Conservation (phyloP, 2,329 filamentous ascomycete genomes). For the Alternaria postmessia region DNA sequence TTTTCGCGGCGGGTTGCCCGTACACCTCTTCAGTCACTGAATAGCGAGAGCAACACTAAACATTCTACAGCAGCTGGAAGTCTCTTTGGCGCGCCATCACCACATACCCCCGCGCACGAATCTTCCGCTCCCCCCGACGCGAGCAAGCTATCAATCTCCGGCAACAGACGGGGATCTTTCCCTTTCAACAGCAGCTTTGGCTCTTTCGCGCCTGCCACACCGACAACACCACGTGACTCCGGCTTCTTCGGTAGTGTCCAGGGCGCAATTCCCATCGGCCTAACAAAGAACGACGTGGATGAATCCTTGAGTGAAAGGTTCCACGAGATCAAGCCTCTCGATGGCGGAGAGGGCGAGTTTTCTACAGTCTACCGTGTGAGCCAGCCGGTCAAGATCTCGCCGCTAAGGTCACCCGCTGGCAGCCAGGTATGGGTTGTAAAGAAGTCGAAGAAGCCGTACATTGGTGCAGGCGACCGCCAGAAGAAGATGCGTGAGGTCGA, state of each 20-base stretch:
- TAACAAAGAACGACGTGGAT: conserved; percentile 78
- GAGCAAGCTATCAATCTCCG: conserved; percentile 83
- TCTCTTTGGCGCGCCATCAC: conserved; percentile 69
- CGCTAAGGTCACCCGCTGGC: conserved; percentile 32
- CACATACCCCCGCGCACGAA: conserved; percentile 78
- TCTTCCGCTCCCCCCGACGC: conserved; percentile 78
- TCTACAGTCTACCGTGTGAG: conserved; percentile 88
- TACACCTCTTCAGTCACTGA: conserved; percentile 13
- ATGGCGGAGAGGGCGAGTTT: conserved; percentile 86
- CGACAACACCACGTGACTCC: conserved; percentile 72
- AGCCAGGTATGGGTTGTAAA: conserved; percentile 84
- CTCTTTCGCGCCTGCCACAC: conserved; percentile 78
- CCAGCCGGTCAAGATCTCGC: conserved; percentile 51
- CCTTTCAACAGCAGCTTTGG: conserved; percentile 52
- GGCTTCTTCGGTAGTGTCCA: conserved; percentile 65
- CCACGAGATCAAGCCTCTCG: conserved; percentile 73
- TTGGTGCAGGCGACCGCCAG: conserved; percentile 80
- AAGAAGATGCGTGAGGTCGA: conserved; percentile 84
- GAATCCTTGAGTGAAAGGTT: conserved; percentile 77
- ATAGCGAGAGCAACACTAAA: conserved; percentile 33
- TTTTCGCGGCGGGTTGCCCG: conserved; percentile 49
- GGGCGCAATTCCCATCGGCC: conserved; percentile 67
- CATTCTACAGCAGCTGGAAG: conserved; percentile 60
- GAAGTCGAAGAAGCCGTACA: conserved; percentile 83
- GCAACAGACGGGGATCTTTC: conserved; percentile 50